Base-by-base conservation (phyloP, 2,329 filamentous ascomycete genomes). In the Xylaria sp. region DNA sequence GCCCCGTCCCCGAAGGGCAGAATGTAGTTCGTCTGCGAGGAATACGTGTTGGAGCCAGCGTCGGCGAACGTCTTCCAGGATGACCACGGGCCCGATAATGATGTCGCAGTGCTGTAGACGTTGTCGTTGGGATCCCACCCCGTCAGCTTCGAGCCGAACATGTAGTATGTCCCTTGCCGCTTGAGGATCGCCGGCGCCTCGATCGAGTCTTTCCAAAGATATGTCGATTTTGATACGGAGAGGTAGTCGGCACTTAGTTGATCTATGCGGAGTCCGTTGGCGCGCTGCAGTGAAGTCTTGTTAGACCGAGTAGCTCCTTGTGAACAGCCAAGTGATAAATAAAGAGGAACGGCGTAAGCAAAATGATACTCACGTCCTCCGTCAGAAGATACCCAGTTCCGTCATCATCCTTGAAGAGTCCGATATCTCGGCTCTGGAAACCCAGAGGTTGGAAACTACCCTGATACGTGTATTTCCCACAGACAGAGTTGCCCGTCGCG, bases 171-270 rank as follows among this genome's bases (percentile, higher is more conserved):
- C 0, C 83, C 85, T 15, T 85, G 81, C 8, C 84, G 83, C 77
- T 91, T 91, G 63, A 90, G 76, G 41, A 92, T 81, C 0, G 90
- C 89, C 0, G 90, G 90, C 0, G 89, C 81, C 73, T 92, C 90
- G 63, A 87, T 85, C 56, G 83, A 82, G 55, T 87, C 82, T 2
- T 70, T 57, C 83, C 86, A 91, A 1, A 83, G 78, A 65, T 87
- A 87, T 0, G 83, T 83, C 8, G 82, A 80, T 0, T 80, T 80
- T 0, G 79, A 77, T 1, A 89, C 84, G 15, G 79, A 83, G 15
- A 87, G 80, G 72, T 89, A 91, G 74, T 91, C 85, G 12, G 83
- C 78, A 2, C 85, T 84, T 28, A 91, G 81, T 5, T 82, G 79
- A 67, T 86, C 81, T 72, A 90, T 90, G 55, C 87, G 84, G 34